A percentile compares a stretch with the other conserved stretches of the same genome.
phyloP scores from a whole-genome alignment of 2,329 filamentous ascomycete species.

The Trichoderma simmonsii region DNA sequence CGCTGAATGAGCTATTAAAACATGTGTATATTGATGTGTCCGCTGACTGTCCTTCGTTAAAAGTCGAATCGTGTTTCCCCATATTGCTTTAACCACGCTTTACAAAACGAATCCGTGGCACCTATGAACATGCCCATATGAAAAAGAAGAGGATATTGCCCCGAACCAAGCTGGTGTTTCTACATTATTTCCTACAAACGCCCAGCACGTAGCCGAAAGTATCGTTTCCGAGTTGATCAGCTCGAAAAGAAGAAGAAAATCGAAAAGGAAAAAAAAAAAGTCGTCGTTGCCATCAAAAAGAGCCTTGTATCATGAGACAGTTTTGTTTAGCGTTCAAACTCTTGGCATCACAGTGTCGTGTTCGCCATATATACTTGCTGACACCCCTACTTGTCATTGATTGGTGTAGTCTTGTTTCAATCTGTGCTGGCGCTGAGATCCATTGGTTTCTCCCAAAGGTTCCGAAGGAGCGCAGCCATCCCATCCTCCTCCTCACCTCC shows the following conservation, averaged over 20 bases:
- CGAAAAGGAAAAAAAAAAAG: not conserved
- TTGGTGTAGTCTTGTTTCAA: not conserved
- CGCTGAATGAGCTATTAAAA: not conserved
- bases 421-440: slow-evolving; percentile 52
- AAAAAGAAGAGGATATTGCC: not conserved
- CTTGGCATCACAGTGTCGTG: not conserved
- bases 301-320: not conserved
- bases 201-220: not conserved
- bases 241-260: not conserved
- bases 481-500: slow-evolving; percentile 51
- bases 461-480: slow-evolving; percentile 51
- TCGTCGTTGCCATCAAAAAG: not conserved
- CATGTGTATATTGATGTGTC: not conserved
- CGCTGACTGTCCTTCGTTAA: not conserved
- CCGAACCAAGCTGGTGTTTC: not conserved
- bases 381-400: not conserved
- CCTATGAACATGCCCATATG: not conserved
- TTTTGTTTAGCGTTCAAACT: not conserved
- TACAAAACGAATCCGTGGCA: not conserved
- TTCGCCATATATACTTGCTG: not conserved
- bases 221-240: not conserved
- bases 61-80: not conserved
- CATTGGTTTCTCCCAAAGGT: slow-evolving; percentile 60
- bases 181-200: slow-evolving; percentile 5
- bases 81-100: not conserved